These are phyloP conservation scores for Calonectria crousiana DNA, from an alignment of 2,329 filamentous ascomycete species.

Conservation along the genomic window DNA sequence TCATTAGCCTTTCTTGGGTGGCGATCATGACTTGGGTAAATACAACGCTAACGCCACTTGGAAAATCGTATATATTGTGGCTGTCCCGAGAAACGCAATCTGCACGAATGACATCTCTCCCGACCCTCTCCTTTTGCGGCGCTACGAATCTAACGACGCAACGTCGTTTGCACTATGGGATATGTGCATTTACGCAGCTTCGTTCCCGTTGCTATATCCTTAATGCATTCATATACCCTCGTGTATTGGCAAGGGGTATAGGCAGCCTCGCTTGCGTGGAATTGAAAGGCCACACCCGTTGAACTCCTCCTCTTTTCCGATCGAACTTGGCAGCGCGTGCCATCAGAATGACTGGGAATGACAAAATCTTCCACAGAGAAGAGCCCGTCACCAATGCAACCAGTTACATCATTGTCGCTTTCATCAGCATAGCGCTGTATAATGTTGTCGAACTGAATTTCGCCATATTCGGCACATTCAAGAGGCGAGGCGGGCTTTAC, in stretches of 20 bases:
- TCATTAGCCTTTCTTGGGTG: neutral
- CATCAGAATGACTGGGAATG: neutral
- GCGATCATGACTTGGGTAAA: neutral
- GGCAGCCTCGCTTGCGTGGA: neutral
- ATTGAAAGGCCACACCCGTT: neutral
- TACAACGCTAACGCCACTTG: neutral
- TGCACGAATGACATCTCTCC: neutral
- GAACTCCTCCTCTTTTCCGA: neutral
- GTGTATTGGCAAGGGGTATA: neutral
- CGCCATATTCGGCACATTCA: neutral
- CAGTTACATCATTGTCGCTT: neutral
- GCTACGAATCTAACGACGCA: neutral
- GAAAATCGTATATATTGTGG: neutral
- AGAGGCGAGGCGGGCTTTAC: constrained; percentile 26
- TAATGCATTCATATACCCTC: neutral
- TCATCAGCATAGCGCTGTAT: neutral
- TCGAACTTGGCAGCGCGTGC: neutral
- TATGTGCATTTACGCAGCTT: neutral
- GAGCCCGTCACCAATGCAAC: neutral
- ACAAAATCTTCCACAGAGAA: neutral
- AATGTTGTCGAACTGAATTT: constrained; percentile 2
- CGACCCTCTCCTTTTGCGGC: neutral
- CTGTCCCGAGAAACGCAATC: neutral
- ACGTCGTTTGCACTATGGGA: neutral
- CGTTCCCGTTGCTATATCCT: neutral